Evolutionary conservation across 2,329 filamentous ascomycete species (phyloP), one percentile per base, ranked within the genome.

Genomic region (Sporothrix euskadiensis): DNA sequence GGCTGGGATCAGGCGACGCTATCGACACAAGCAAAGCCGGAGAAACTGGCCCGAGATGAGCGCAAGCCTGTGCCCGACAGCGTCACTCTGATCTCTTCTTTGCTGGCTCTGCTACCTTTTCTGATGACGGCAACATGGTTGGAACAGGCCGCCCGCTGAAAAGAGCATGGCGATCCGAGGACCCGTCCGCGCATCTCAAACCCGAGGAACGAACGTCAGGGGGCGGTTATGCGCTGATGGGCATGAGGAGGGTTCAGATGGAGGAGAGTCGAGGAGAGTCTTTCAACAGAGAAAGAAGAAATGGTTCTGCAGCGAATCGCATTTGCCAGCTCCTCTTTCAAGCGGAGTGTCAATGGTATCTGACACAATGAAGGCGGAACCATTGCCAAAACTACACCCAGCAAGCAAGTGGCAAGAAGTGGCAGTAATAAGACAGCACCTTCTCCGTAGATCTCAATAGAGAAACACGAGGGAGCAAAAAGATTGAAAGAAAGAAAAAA

Each of bases 111-210:
- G 4, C 35, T 35, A 5, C 35, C 1, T 5, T 16, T 16, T 1
- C 8, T 26, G 59, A 26, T 65, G 35, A 26, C n/a, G 12, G n/a
- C n/a, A 44, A 65, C 59, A 35, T 65, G 59, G 59, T 65, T 65
- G 59, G 59, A 44, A 65, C 22, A 39, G 16, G 30, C 16, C 47
- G 66, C 44, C 65, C 22, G 47, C 47, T 69, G 66, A 69, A 26
- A 6, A 49, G 44, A 49, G 41, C 14, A 54, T 39, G 26, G 66
- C 47, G 47, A 69, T 69, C 66, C 47, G 66, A 69, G 19, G 47
- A 69, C 54, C 66, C 66, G 66, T 69, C 47, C 19, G 32, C 32
- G 66, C 66, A 30, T 66, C 44, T 66, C 63, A 66, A 49, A 66
- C 63, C 19, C n/a, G 39, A 32, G 22, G 63, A 66, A 41, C n/a